Evolutionary conservation across 1,284 basidiomycete genomes (phyloP).

Genomic region (Ustilago hordei): DNA sequence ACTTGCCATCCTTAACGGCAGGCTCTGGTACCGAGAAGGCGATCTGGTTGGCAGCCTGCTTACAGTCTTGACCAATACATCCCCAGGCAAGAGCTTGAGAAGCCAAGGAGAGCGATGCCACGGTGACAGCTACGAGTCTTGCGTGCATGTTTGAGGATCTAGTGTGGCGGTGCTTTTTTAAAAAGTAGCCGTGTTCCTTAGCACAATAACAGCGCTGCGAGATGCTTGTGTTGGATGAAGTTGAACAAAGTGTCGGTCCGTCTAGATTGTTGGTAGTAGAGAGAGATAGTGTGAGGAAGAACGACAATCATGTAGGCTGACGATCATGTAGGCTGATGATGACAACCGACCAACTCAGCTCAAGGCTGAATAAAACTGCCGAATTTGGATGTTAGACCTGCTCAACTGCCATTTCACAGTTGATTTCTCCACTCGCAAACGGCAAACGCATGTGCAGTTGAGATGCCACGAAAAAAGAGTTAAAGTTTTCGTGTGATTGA

Average conservation of each 20-base stretch:
- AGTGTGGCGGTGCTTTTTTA: background rate
- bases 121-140: constrained; percentile 27
- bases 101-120: constrained; percentile 40
- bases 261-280: background rate
- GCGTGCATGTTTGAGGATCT: constrained; percentile 19
- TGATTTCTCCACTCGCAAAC: background rate
- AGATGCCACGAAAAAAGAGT: background rate
- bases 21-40: constrained; percentile 36
- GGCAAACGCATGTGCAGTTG: constrained; percentile 34
- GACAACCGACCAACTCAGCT: background rate
- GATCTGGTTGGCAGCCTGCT: constrained; percentile 41
- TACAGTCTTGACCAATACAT: constrained; percentile 48
- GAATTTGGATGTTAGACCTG: constrained; percentile 30
- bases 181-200: background rate
- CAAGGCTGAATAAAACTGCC: constrained; percentile 12
- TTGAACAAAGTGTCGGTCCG: too few relatives aligned
- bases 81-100: constrained; percentile 43
- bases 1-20: constrained; percentile 4
- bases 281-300: background rate
- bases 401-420: constrained; percentile 2
- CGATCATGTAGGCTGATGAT: background rate
- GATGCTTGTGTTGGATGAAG: background rate
- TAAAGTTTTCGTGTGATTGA: too few relatives aligned
- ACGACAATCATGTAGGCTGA: background rate
- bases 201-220: background rate